Conservation (phyloP, 2,329 filamentous ascomycete species). For the Pseudofabraea citricarpa region DNA sequence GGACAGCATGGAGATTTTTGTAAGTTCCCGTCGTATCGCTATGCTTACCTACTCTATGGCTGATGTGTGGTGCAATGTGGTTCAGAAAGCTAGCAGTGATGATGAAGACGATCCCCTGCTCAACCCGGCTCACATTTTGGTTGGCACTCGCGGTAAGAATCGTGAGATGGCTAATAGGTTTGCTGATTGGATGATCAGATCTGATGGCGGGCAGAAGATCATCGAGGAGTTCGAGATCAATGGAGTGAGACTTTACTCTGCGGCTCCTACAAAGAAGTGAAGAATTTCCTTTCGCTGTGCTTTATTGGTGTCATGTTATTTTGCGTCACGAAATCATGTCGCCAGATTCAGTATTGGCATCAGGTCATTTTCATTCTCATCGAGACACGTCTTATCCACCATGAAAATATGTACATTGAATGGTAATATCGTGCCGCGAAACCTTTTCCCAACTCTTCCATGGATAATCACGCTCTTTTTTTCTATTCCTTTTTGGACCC, state of each 20-base stretch:
- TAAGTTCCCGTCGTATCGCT: conserved; percentile 5
- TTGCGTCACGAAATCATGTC: too few relatives aligned
- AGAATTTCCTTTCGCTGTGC: too few relatives aligned
- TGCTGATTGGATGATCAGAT: conserved; percentile 33
- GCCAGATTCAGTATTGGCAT: too few relatives aligned
- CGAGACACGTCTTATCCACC: too few relatives aligned
- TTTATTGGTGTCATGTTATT: too few relatives aligned
- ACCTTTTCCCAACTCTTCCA: too few relatives aligned
- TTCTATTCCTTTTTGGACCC: too few relatives aligned
- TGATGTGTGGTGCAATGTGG: conserved; percentile 9
- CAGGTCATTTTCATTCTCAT: too few relatives aligned
- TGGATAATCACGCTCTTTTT: too few relatives aligned
- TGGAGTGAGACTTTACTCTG: conserved; percentile 31
- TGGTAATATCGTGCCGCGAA: too few relatives aligned
- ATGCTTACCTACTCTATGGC: not conserved
- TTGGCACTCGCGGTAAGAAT: conserved; percentile 32
- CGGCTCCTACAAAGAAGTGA: conserved; percentile 24
- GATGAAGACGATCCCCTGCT: conserved; percentile 33
- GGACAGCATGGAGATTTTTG: conserved; percentile 31
- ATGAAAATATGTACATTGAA: too few relatives aligned
- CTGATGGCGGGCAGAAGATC: conserved; percentile 31
- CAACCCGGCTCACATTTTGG: conserved; percentile 37
- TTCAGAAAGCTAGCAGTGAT: conserved; percentile 29
- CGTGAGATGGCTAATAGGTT: conserved; percentile 30
- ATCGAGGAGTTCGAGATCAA: conserved; percentile 33